Base-by-base conservation (phyloP, 768 basidiomycete genomes). In the Tephrocybe sp. region DNA sequence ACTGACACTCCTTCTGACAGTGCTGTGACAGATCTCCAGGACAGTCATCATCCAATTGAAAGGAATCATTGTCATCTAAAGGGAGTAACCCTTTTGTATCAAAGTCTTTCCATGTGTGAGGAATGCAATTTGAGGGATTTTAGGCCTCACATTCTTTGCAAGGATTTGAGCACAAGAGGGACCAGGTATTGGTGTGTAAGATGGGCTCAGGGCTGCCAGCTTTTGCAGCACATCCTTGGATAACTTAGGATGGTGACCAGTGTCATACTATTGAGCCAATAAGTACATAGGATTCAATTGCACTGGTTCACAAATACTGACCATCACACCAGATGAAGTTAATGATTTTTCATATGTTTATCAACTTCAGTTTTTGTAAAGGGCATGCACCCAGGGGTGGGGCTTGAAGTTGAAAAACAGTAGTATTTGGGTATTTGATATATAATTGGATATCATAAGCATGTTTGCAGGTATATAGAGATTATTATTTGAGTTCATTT, bases 1-100 rank as follows among this genome's bases (percentile, higher is more conserved):
- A 49, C 48, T 49, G 48, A 17, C 26, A 40, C 28, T 40, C 48
- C 26, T 18, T 39, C 30, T 30, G 38, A 15, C 38, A 40, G n/a
- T 28, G 15, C 26, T 25, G 38, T 12, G 38, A 17, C 8, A 28
- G n/a, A 17, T 39, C 48, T 21, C n/a, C 9, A 26, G 24, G 25
- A 25, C n/a, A n/a, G n/a, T 49, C 38, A 20, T 38, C 25, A 25
- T 30, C 14, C 12, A 30, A 15, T 1, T 39, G 21, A 10, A 40
- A 30, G n/a, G 24, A 38, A 38, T 49, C 32, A 4, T 40, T 18
- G 25, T 11, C 15, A 40, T 41, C 2, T 14, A 18, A 8, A 20
- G 30, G 30, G 43, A 14, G 34, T 50, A 34, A 12, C 20, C 26
- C 25, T 24, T 36, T 36, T 50, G 48, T 26, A 42, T 21, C 2